A percentile compares a stretch with the other conserved stretches of the same genome.
Conservation (phyloP, 2,329 filamentous ascomycete species). For the Pestalotiopsis sp. region DNA sequence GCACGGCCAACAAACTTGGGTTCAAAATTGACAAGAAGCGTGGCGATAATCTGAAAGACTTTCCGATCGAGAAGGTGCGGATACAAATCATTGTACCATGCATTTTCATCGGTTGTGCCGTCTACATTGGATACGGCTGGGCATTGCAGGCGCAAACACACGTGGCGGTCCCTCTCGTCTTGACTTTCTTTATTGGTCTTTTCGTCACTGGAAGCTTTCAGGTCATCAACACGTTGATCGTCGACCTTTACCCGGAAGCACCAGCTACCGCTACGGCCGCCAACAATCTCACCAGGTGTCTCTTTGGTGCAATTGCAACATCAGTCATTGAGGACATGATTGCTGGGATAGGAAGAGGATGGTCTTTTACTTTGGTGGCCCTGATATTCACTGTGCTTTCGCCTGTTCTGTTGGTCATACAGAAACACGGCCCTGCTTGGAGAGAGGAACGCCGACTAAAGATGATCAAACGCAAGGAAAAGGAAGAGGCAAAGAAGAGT, state of each 20-base stretch:
- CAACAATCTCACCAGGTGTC: conserved; percentile 66
- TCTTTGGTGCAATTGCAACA: conserved; percentile 61
- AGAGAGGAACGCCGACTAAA: conserved; percentile 52
- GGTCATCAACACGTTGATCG: conserved; percentile 64
- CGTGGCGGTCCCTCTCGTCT: conserved; percentile 57
- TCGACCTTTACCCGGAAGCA: conserved; percentile 64
- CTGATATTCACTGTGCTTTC: conserved; percentile 51
- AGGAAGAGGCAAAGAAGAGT: conserved; percentile 33
- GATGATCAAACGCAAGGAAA: conserved; percentile 34
- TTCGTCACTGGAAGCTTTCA: conserved; percentile 65
- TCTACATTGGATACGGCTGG: conserved; percentile 62
- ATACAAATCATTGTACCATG: conserved; percentile 58
- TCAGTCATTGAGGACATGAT: conserved; percentile 64
- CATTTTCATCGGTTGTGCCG: conserved; percentile 55
- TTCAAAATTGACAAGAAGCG: conserved; percentile 64
- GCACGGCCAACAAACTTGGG: conserved; percentile 64
- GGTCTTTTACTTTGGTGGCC: conserved; percentile 64
- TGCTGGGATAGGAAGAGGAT: conserved; percentile 58
- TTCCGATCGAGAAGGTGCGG: conserved; percentile 59
- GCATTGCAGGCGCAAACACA: conserved; percentile 52
- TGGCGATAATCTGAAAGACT: conserved; percentile 52
- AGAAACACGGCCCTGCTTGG: conserved; percentile 51
- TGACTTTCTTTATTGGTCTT: conserved; percentile 60
- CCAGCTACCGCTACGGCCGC: conserved; percentile 66
- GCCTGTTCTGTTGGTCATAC: conserved; percentile 52